Evolutionary conservation across 495 filamentous ascomycete species (phyloP), one percentile per base, ranked within the genome.

Genomic region (Rostrohypoxylon terebratum): DNA sequence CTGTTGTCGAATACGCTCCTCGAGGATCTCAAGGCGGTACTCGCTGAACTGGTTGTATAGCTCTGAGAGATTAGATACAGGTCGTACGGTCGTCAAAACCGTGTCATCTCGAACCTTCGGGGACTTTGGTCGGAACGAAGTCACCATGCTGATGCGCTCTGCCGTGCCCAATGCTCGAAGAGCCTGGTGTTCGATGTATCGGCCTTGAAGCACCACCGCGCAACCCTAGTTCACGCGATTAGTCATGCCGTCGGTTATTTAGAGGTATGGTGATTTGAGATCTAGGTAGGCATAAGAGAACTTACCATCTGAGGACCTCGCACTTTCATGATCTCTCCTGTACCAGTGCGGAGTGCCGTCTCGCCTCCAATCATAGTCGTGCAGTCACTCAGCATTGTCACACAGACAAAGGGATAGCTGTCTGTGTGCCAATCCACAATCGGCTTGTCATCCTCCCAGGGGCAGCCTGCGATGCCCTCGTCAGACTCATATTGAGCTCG

Each of bases 351-450:
- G 33, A 92, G 79, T 9, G 88, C 90, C 16, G 90, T 93, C 78
- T 93, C 91, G 6, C 91, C 91, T 38, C 90, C 91, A 33, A 90
- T 81, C 91, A 93, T 93, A 28, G 83, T 81, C 1, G 83, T 87
- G 50, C 88, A 89, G 73, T 93, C 91, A 62, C 89, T 91, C 57
- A 93, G 86, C 91, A 93, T 93, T 13, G 89, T 83, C 42, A 93
- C 90, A 71, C 91, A 93, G 20, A 93, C 91, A 68, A 92, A 93
- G 0, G 91, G 91, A 74, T 93, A 93, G 70, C 88, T 90, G 72
- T 93, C 91, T 33, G 81, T 88, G 77, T 93, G 90, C 91, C 90
- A 93, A 62, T 86, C 89, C 23, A 92, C 89, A 54, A 92, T 88
- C 23, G 79, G 76, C 75, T 88, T 84, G 57, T 90, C 86, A 62